Evolutionary conservation across 108 stramenopile species (phyloP).

Genomic region (Nitzschia sp.): DNA sequence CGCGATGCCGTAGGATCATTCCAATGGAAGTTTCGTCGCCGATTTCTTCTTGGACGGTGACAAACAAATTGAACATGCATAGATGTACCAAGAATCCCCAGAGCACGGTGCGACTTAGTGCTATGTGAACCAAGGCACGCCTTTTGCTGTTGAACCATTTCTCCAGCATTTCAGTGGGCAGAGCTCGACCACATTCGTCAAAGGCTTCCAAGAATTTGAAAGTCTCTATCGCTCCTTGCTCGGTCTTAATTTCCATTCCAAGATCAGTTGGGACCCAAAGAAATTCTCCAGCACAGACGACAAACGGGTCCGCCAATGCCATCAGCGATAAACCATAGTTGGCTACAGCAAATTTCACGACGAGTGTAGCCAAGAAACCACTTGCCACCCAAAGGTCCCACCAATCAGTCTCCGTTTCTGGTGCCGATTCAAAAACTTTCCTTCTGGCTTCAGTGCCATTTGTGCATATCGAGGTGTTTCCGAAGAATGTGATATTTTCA

Average conservation of each 20-base stretch:
- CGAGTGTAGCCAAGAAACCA: not conserved
- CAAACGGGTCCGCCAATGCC: not conserved
- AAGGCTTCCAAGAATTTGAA: not conserved
- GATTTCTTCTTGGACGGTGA: not conserved
- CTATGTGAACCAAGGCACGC: not conserved
- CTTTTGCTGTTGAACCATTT: not conserved
- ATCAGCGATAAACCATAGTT: not conserved
- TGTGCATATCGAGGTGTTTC: not conserved
- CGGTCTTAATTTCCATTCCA: not conserved
- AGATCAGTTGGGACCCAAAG: not conserved
- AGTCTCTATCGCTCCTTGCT: not conserved
- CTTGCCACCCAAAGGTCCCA: not conserved
- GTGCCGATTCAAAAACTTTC: not conserved
- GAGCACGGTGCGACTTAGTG: not conserved
- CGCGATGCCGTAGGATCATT: not conserved
- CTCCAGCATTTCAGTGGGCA: not conserved
- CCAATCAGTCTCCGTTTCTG: not conserved
- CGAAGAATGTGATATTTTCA: not conserved
- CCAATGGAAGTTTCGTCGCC: not conserved
- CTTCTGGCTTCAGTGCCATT: not conserved
- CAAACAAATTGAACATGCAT: not conserved
- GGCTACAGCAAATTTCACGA: not conserved
- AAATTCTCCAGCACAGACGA: not conserved
- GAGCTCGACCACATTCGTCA: not conserved
- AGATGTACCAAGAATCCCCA: not conserved